phyloP scores from a whole-genome alignment of 192 early-diverging fungal genomes.

The Coemansia sp. region DNA sequence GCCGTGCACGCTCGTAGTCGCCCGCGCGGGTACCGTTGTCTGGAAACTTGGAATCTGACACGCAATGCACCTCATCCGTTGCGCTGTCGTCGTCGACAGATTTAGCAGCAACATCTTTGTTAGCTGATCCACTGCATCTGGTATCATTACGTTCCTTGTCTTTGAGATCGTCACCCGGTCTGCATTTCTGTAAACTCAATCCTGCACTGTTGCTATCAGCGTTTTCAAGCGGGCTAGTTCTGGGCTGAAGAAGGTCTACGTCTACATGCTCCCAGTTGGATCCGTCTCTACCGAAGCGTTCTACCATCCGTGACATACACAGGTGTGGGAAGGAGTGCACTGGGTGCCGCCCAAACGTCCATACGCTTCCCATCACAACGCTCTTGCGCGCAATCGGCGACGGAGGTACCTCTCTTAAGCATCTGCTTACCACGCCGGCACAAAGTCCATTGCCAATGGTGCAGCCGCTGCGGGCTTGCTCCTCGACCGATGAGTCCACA shows the following conservation, averaged over 20 bases:
- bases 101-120: not conserved
- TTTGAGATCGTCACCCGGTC: no score
- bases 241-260: conserved; percentile 41
- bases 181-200: not conserved
- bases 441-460: not conserved
- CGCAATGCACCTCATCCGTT: not conserved
- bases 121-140: not conserved
- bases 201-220: not conserved
- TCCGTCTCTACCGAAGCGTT: conserved; percentile 83
- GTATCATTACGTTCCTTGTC: no score
- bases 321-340: conserved; percentile 62
- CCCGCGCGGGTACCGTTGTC: conserved; percentile 37
- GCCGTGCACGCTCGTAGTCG: conserved; percentile 50
- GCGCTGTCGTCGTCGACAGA: not conserved
- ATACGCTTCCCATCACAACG: conserved; percentile 90
- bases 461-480: not conserved
- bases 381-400: conserved; percentile 79
- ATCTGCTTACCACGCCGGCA: conserved; percentile 2
- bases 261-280: conserved; percentile 78
- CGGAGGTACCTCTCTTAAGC: conserved; percentile 62
- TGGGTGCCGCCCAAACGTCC: conserved; percentile 69
- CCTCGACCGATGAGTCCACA: conserved; percentile 11
- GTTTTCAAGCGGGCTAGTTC: not conserved
- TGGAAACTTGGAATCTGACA: conserved; percentile 32
- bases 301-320: conserved; percentile 81